Base-by-base conservation (phyloP, 2,329 filamentous ascomycete species). In the Seiridium unicorne region DNA sequence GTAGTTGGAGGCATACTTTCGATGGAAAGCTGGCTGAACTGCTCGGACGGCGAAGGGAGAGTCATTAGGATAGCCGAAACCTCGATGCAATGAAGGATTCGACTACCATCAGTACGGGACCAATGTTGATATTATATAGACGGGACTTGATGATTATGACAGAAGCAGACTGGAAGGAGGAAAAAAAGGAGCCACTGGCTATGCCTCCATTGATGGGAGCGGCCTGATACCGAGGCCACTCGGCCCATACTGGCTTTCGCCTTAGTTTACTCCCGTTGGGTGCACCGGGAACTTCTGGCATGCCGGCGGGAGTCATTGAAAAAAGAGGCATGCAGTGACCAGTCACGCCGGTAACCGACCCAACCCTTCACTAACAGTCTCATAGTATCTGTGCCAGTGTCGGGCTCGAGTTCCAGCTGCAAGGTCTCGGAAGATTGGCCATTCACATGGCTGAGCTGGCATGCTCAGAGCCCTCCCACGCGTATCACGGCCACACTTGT, bases 21-120 rank as follows among this genome's bases (percentile, higher is more conserved):
- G 26, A 80, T 69, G 55, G 76, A 78, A 68, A 80, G 77, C 69
- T 72, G 70, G 66, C 73, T 75, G 64, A 81, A 71, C 58, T 65
- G 64, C 59, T 70, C 66, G 49, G 66, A 66, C 49, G 70, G 71
- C 55, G 72, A 68, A 18, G 69, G 67, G 18, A 68, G 67, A 62
- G 70, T 73, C 72, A 78, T 77, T 63, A 59, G 70, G 67, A 62
- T 61, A 26, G 18, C 18, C 18, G 18, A 26, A 26, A 26, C 18
- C 18, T 26, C 18, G 18, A 26, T 26, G 18, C 18, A 26, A 26
- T 26, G 18, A 54, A 61, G 60, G 58, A 60, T 60, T 60, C 53
- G 38, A 44, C 57, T 48, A 13, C 54, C 56, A n/a, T 48, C 55
- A 51, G n/a, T 47, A 55, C 49, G 57, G 61, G 62, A 59, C 56